Base-by-base conservation (phyloP, 306 rosid species). In the Potentilla sterilis region DNA sequence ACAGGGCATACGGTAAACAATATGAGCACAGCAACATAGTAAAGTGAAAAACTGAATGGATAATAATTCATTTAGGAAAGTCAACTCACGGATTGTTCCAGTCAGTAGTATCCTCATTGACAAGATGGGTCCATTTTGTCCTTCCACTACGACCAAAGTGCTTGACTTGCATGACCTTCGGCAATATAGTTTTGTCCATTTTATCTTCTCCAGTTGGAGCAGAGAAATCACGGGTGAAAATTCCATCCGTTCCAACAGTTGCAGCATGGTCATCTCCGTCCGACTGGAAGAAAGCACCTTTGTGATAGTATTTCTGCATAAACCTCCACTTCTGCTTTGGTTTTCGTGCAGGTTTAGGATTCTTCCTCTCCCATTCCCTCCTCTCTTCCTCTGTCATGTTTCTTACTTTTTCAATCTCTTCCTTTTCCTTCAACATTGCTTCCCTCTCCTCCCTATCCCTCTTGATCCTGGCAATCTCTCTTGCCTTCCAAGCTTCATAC, bases 101-200 rank as follows among this genome's bases (percentile, higher is more conserved):
- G 80, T 95, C 97, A 22, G 98, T 95, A 42, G 97, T 95, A 80
- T 95, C 98, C 85, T 95, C 97, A 16, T 89, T 92, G 80, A 95
- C 97, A 83, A 92, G 97, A 88, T 95, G 98, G 3, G 97, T 89
- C 98, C 98, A 95, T 79, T 95, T 95, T 28, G 97, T 89, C 88
- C 97, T 87, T 78, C 98, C 98, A 85, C 98, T 95, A 6, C 97
- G 95, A 76, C 97, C 98, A 81, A 95, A 95, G 87, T 95, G 98
- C 87, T 92, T 95, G 81, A 95, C 97, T 85, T 95, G 98, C 98
- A 92, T 92, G 75, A 95, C 97, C 87, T 90, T 95, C 10, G 98
- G 98, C 77, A 95, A 80, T 70, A 90, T 90, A 63, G 97, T 90
- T 87, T 95, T 95, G 84, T 95, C 93, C 98, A 95, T 89, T 85